phyloP scores from a whole-genome alignment of 805 yeast species.

The Saccharomycodes ludwigii region DNA sequence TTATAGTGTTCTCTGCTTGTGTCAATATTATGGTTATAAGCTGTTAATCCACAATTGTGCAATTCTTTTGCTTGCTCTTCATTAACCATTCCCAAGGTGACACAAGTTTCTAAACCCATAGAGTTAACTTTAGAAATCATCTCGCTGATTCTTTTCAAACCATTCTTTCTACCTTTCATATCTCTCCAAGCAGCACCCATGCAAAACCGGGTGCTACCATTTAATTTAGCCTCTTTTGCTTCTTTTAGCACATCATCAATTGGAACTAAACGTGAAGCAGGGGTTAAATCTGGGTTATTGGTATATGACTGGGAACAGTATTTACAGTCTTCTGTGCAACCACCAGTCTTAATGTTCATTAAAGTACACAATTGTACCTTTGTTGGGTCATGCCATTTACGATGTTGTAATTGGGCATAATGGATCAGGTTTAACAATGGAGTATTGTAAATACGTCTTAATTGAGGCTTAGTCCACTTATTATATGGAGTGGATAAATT shows the following conservation, averaged over 20 bases:
- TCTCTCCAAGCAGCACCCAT: conserved; percentile 88
- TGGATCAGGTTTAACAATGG: conserved; percentile 53
- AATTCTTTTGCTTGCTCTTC: conserved; percentile 48
- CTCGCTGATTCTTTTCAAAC: conserved; percentile 44
- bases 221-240: conserved; percentile 51
- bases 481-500: conserved; percentile 21
- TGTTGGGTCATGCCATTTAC: conserved; percentile 52
- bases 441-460: conserved; percentile 46
- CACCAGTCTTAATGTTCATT: conserved; percentile 66
- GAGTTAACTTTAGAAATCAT: conserved; percentile 57
- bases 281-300: conserved; percentile 56
- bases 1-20: conserved; percentile 71
- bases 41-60: conserved; percentile 63
- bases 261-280: conserved; percentile 52
- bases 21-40: conserved; percentile 72
- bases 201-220: conserved; percentile 70
- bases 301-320: conserved; percentile 70
- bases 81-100: conserved; percentile 68
- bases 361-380: conserved; percentile 69
- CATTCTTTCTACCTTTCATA: conserved; percentile 65
- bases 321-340: conserved; percentile 72
- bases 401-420: conserved; percentile 52
- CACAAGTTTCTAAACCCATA: conserved; percentile 65
- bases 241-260: conserved; percentile 51
- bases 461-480: conserved; percentile 50